Percentiles rank a stretch among this genome's conserved stretches.
These are phyloP conservation scores for Corymbia maculata DNA, from an alignment of 345 rosid species.

Conservation along the genomic window DNA sequence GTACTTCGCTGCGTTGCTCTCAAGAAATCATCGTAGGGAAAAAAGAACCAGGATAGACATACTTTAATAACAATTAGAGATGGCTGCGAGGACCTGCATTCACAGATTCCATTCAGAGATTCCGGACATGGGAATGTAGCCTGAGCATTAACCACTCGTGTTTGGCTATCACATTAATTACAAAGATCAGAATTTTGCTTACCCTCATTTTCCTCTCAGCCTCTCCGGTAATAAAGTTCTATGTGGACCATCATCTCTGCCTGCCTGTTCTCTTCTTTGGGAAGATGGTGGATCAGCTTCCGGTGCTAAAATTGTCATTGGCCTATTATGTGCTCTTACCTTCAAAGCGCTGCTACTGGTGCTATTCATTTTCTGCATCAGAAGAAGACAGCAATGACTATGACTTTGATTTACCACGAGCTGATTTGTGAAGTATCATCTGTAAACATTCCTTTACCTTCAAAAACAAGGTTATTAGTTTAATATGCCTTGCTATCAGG, in stretches of 20 bases:
- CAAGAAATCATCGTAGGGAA: background rate
- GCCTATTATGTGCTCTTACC: conserved; percentile 34
- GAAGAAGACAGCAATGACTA: conserved; percentile 62
- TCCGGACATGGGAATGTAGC: background rate
- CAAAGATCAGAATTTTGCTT: background rate
- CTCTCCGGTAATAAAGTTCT: conserved; percentile 86
- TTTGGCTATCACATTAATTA: background rate
- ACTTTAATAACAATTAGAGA: background rate
- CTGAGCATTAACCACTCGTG: background rate
- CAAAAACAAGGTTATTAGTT: background rate
- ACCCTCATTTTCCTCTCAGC: conserved; percentile 24
- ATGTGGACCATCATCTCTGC: conserved; percentile 77
- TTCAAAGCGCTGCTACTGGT: conserved; percentile 28
- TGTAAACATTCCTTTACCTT: background rate
- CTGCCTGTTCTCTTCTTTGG: conserved; percentile 65
- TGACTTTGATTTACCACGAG: conserved; percentile 85
- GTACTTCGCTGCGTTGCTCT: background rate
- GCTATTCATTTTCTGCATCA: conserved; percentile 52
- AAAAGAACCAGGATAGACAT: background rate
- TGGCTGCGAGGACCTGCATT: background rate
- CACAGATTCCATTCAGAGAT: background rate
- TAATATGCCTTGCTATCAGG: background rate
- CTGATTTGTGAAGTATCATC: conserved; percentile 52
- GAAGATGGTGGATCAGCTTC: conserved; percentile 71
- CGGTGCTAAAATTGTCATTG: conserved; percentile 68